A percentile compares a stretch with the other conserved stretches of the same genome.
Evolutionary conservation across 2,329 filamentous ascomycete genomes (phyloP).

Genomic region (Aspergillus flavus): DNA sequence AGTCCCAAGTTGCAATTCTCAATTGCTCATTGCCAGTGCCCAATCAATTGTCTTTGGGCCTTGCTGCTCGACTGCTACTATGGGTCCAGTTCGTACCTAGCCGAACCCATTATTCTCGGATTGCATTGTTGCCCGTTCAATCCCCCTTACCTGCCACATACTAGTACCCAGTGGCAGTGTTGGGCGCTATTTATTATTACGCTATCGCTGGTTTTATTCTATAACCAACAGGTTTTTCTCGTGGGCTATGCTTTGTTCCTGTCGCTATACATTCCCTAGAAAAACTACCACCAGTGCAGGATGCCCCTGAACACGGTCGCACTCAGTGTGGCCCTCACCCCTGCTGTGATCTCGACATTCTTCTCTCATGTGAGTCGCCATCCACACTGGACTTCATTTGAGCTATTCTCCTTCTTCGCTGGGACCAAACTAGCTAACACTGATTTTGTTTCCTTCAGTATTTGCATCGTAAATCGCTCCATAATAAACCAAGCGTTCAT

Average conservation of each 20-base stretch:
- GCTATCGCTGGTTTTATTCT: not conserved
- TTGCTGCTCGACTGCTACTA: not conserved
- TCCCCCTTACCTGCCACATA: not conserved
- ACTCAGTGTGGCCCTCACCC: slow-evolving; percentile 81
- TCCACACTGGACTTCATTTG: not conserved
- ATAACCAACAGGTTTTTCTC: not conserved
- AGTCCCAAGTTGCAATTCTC: not conserved
- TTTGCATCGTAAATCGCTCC: slow-evolving; percentile 73
- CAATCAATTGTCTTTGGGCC: not conserved
- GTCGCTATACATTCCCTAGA: not conserved
- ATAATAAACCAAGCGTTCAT: slow-evolving; percentile 81
- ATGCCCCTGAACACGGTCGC: slow-evolving; percentile 78
- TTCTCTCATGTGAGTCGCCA: slow-evolving; percentile 74
- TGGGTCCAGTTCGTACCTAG: not conserved
- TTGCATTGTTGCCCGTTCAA: not conserved
- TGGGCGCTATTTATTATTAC: not conserved
- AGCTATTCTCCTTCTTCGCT: not conserved
- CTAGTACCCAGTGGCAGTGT: not conserved
- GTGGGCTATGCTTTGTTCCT: not conserved
- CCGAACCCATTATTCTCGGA: not conserved
- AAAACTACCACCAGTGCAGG: not conserved
- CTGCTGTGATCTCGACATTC: slow-evolving; percentile 83
- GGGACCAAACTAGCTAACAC: slow-evolving; percentile 13
- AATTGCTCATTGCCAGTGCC: not conserved
- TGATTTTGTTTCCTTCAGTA: slow-evolving; percentile 59